Base-by-base conservation (phyloP, 495 filamentous ascomycete species). In the Neurospora sp. region DNA sequence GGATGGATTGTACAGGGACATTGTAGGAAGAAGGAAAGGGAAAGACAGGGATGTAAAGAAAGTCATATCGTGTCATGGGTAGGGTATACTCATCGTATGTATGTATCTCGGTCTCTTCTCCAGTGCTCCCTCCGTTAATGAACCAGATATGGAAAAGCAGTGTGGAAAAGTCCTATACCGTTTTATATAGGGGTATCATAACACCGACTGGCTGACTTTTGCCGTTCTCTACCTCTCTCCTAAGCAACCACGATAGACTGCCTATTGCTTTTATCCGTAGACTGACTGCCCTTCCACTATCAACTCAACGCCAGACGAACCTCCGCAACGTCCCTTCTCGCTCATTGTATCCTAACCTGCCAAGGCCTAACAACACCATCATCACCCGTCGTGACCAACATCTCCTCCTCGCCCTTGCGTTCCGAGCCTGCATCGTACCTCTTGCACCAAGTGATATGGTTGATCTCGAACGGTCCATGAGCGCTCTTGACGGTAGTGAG, bases 391-490 rank as follows among this genome's bases (percentile, higher is more conserved):
- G 90, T 91, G 14, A 95, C 84, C 69, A 96, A 80, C 75, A 94
- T 88, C 80, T 96, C 93, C 74, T 94, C 90, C 8, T 85, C 84
- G 8, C 81, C 80, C 70, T 76, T 83, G 68, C 78, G 80, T 53
- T 84, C 83, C 4, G 86, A 82, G 8, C 79, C 85, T 4, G 80
- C 72, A 73, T 90, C 89, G 75, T 83, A 90, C 45, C 89, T 78
- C 76, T 83, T 86, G 69, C 89, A 89, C 95, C 96, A 98, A 8
- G 88, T 87, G 40, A 94, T 88, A 79, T 97, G 92, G 74, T 99
- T 99, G 75, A 98, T 84, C 81, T 99, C 96, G 78, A 93, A 97
- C 6, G 96, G 92, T 0, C 91, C 94, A 80, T 99, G 96, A 6
- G 91, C 93, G 10, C 87, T 88, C 40, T 89, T 84, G 1, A 92